phyloP scores from a whole-genome alignment of 495 filamentous ascomycete genomes.

The Stereocaulon alpinum region DNA sequence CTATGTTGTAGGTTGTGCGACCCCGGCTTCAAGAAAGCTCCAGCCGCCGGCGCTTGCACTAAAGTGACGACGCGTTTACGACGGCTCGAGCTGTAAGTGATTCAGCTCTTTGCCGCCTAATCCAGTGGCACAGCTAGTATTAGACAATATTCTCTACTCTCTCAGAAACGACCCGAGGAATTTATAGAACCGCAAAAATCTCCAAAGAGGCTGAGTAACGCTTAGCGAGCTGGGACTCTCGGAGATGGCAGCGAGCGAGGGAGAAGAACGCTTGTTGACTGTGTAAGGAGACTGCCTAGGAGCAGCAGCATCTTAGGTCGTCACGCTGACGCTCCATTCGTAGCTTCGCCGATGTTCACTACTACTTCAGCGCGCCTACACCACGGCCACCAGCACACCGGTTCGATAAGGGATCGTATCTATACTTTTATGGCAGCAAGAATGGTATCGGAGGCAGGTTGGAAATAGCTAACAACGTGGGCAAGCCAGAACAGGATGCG shows the following conservation, averaged over 20 bases:
- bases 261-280: conserved; percentile 69
- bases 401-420: conserved; percentile 80
- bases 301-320: conserved; percentile 5
- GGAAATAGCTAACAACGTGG: conserved; percentile 82
- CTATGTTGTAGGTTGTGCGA: background rate
- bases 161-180: background rate
- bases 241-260: conserved; percentile 63
- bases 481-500: conserved; percentile 78
- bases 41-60: conserved; percentile 1
- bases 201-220: background rate
- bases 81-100: background rate
- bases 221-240: background rate
- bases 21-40: background rate
- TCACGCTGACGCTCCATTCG: background rate
- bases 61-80: background rate
- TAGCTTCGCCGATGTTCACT: conserved; percentile 86
- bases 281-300: conserved; percentile 49
- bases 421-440: conserved; percentile 76
- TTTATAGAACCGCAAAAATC: background rate
- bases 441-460: conserved; percentile 56
- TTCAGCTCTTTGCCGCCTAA: background rate
- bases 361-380: conserved; percentile 67
- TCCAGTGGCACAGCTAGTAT: background rate
- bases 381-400: conserved; percentile 67
- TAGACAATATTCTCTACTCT: too few relatives aligned